phyloP scores from a whole-genome alignment of 1,284 basidiomycete species.

The Tilletia caries region DNA sequence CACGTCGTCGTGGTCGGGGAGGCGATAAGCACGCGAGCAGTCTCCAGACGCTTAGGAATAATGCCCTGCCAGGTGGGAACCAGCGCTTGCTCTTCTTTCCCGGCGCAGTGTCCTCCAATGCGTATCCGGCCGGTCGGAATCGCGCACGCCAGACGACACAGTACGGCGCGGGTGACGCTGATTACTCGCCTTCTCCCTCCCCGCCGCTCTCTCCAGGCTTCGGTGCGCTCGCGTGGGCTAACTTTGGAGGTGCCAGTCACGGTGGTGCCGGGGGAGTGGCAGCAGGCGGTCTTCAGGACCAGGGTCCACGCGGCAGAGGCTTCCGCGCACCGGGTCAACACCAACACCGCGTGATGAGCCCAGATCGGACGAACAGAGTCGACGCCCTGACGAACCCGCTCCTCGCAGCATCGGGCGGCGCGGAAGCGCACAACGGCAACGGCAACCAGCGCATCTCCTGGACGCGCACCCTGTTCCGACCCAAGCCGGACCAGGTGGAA shows the following conservation, averaged over 20 bases:
- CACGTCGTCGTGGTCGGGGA: background rate
- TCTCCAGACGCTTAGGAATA: conserved; percentile 4
- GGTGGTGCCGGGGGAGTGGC: too few relatives aligned
- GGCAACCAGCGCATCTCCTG: conserved; percentile 21
- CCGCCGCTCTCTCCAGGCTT: background rate
- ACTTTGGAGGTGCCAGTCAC: background rate
- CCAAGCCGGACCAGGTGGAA: conserved; percentile 56
- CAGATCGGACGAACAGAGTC: background rate
- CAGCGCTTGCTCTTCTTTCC: conserved; percentile 6
- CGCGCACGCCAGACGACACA: background rate
- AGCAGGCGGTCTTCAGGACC: too few relatives aligned
- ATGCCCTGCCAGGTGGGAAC: conserved; percentile 1
- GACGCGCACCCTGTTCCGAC: conserved; percentile 51
- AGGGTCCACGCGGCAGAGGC: background rate
- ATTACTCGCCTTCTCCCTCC: conserved; percentile 2
- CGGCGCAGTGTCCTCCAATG: background rate
- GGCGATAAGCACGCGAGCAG: conserved; percentile 2
- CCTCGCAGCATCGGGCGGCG: background rate
- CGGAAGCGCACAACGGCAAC: background rate
- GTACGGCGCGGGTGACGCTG: conserved; percentile 1
- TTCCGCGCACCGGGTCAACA: background rate
- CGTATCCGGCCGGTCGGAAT: background rate
- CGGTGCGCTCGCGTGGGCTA: background rate
- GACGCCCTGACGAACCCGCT: conserved; percentile 7
- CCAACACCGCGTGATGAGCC: background rate